These are phyloP conservation scores for Cladorrhinum sp. DNA, from an alignment of 2,329 filamentous ascomycete genomes.

Conservation along the genomic window DNA sequence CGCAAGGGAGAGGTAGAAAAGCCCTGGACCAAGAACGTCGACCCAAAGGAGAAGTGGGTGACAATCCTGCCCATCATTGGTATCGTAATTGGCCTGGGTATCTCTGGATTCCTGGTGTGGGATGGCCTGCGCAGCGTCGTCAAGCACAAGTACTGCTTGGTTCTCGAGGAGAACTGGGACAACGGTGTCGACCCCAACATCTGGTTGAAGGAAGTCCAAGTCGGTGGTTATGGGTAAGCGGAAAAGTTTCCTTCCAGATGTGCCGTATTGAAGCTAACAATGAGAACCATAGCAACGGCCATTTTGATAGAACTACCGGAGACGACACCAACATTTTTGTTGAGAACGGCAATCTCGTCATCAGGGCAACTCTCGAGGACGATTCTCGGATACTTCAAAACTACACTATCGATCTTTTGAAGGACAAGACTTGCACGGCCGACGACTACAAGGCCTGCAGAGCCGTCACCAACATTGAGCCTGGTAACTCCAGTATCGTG, in stretches of 20 bases:
- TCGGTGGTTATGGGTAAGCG: slow-evolving; percentile 72
- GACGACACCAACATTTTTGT: slow-evolving; percentile 73
- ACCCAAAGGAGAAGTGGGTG: slow-evolving; percentile 82
- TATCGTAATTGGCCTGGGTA: slow-evolving; percentile 62
- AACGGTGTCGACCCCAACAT: slow-evolving; percentile 55
- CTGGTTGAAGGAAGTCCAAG: slow-evolving; percentile 73
- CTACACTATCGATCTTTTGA: slow-evolving; percentile 64
- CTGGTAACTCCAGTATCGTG: slow-evolving; percentile 68
- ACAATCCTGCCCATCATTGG: slow-evolving; percentile 75
- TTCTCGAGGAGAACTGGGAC: slow-evolving; percentile 65
- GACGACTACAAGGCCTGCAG: slow-evolving; percentile 60
- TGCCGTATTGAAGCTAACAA: slow-evolving; percentile 4
- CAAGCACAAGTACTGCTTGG: slow-evolving; percentile 69
- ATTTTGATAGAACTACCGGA: slow-evolving; percentile 75
- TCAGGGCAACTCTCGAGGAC: slow-evolving; percentile 77
- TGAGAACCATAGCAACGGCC: slow-evolving; percentile 60
- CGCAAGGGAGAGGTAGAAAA: slow-evolving; percentile 71
- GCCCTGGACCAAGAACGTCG: slow-evolving; percentile 71
- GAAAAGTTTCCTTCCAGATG: not conserved
- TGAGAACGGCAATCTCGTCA: slow-evolving; percentile 64
- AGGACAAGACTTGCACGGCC: slow-evolving; percentile 66
- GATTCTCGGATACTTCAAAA: slow-evolving; percentile 62
- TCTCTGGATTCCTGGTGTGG: slow-evolving; percentile 71
- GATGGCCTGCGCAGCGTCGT: slow-evolving; percentile 70
- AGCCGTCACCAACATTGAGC: slow-evolving; percentile 67